Evolutionary conservation across 2,329 filamentous ascomycete genomes (phyloP).

Genomic region (Pseudocercospora eumusae): DNA sequence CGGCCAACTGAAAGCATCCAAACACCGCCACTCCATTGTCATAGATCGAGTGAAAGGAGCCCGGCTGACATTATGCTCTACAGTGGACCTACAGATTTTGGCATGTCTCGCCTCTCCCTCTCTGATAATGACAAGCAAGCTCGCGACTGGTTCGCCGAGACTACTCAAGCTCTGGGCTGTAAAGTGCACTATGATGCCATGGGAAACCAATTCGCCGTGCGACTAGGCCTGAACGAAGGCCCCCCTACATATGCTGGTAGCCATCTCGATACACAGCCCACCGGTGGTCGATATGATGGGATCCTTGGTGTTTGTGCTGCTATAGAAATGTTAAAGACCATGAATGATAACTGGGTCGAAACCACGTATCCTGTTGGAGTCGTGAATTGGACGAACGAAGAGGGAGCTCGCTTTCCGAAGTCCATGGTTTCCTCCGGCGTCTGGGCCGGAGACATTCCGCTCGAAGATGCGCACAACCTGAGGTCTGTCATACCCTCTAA

Average conservation of each 20-base stretch:
- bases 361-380: conserved; percentile 73
- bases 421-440: conserved; percentile 75
- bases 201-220: conserved; percentile 77
- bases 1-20: conserved; percentile 22
- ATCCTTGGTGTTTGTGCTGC: conserved; percentile 74
- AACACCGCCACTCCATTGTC: background rate
- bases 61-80: conserved; percentile 16
- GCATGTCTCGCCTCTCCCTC: conserved; percentile 74
- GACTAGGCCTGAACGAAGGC: conserved; percentile 61
- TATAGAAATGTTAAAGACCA: conserved; percentile 68
- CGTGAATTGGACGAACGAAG: conserved; percentile 81
- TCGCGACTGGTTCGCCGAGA: conserved; percentile 73
- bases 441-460: conserved; percentile 68
- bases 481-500: conserved; percentile 60
- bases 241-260: conserved; percentile 41
- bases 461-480: conserved; percentile 63
- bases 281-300: conserved; percentile 71
- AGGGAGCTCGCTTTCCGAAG: conserved; percentile 76
- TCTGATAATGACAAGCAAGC: conserved; percentile 70
- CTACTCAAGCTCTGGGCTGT: conserved; percentile 65
- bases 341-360: conserved; percentile 67
- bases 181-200: conserved; percentile 69
- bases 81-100: conserved; percentile 60
- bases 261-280: conserved; percentile 60
- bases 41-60: background rate